Evolutionary conservation across 1,284 basidiomycete genomes (phyloP), one percentile per base, ranked within the genome.

Genomic region (Ustilago loliicola): DNA sequence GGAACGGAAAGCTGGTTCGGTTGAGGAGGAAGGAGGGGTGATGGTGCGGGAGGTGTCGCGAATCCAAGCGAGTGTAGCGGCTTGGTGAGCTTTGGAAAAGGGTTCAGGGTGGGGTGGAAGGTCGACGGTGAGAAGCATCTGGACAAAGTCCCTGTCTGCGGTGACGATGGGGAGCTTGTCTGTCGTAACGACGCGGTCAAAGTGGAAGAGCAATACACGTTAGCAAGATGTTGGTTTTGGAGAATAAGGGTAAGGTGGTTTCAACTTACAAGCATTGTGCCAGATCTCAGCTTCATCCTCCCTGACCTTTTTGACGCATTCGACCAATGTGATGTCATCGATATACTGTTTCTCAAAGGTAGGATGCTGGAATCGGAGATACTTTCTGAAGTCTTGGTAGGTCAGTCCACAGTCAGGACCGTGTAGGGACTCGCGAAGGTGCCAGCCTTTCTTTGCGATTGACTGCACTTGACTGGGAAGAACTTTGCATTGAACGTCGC

Each of bases 101-200:
- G 83, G 82, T 25, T 63, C 47, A 2, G 70, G 45, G 34, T 79
- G 75, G 0, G 77, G 67, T 29, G 81, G 82, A 17, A 85, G 67
- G 32, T 82, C 78, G 61, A 85, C 40, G 8, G 80, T 80, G 17
- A 85, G 30, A 0, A 85, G 67, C 56, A 83, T 77, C 74, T 83
- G 72, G 9, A 83, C 67, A 70, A 85, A 85, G 70, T 85, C 83
- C 27, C 83, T 66, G 59, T 84, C 75, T 34, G 79, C 56, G 7
- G 77, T 81, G 19, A 79, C 62, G 58, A 68, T 69, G 42, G 83
- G 80, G 27, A 83, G 66, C 52, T 74, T 77, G 73, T 85, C 21
- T 45, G 21, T 45, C 2, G 19, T 45, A 3, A n/a, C n/a, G 40
- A 34, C 30, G 48, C n/a, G 6, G 29, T 29, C 48, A 23, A 50